These are phyloP conservation scores for Jamesozyma gamospora DNA, from an alignment of 805 yeast genomes.

Conservation along the genomic window DNA sequence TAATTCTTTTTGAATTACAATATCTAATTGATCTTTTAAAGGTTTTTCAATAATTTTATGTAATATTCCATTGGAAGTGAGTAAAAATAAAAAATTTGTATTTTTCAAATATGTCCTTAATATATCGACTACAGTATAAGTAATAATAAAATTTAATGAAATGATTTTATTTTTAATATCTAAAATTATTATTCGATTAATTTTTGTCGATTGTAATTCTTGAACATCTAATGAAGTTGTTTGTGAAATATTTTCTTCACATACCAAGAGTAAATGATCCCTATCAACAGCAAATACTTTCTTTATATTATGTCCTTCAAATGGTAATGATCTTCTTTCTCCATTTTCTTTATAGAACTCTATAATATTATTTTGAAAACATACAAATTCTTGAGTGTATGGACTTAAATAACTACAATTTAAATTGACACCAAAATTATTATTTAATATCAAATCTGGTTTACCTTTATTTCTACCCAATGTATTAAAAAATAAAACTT, in stretches of 20 bases:
- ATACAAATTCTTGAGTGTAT: slow-evolving; percentile 43
- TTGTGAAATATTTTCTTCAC: slow-evolving; percentile 34
- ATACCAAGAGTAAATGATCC: slow-evolving; percentile 50
- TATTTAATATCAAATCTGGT: slow-evolving; percentile 41
- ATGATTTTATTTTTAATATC: slow-evolving; percentile 64
- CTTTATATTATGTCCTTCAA: slow-evolving; percentile 44
- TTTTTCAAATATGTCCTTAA: slow-evolving; percentile 30
- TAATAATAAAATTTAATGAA: slow-evolving; percentile 58
- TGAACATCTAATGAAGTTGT: slow-evolving; percentile 28
- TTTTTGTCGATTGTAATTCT: slow-evolving; percentile 21
- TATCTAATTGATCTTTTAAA: slow-evolving; percentile 55
- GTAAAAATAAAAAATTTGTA: slow-evolving; percentile 44
- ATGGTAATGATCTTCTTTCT: slow-evolving; percentile 34
- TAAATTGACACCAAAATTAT: slow-evolving; percentile 36
- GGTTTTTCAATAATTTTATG: slow-evolving; percentile 59
- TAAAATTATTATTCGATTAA: slow-evolving; percentile 53
- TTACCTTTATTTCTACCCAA: slow-evolving; percentile 68
- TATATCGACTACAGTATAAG: slow-evolving; percentile 51
- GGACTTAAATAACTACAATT: slow-evolving; percentile 33
- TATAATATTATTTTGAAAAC: slow-evolving; percentile 37
- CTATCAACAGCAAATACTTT: slow-evolving; percentile 36
- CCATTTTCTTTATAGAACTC: slow-evolving; percentile 51
- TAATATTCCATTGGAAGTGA: slow-evolving; percentile 69
- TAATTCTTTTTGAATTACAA: slow-evolving; percentile 57
- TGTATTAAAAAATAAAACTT: slow-evolving; percentile 61